Base-by-base conservation (phyloP, 23 red algal genomes). In the Cyanidium caldarium region DNA sequence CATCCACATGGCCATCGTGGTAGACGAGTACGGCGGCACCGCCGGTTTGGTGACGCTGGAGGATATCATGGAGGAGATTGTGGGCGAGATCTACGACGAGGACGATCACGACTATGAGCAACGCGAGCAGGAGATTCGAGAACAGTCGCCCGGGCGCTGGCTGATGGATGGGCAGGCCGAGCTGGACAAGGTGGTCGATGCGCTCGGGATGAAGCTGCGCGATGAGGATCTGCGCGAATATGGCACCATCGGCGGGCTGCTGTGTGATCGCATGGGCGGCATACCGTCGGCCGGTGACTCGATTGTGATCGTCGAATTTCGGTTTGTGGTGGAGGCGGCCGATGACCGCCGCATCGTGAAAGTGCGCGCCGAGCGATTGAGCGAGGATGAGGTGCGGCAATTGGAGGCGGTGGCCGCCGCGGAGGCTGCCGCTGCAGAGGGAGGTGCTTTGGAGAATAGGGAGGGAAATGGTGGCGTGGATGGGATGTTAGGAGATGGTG, bases 11-110 rank as follows among this genome's bases (percentile, higher is more conserved):
- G 92, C 92, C 5, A 75, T 98, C 39, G 92, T 98, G 17, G 92
- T 98, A 1, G 92, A 98, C 65, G 92, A 98, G 71, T 98, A 98
- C 72, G 92, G 92, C 7, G 92, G 92, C 19, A 98, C 92, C 23
- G 82, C 92, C 33, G 92, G 92, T 19, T 46, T 98, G 38, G 80
- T 98, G 13, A 88, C 92, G 20, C 74, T 98, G 35, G 92, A 98
- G 68, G 92, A 98, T 82, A 88, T 98, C 69, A 42, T 98, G 30
- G 92, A 98, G 46, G 92, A 98, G 67, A 80, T 98, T 31, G 92
- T 98, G 13, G 92, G 92, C 33, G 92, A 98, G 37, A 98, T 98
- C 30, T 98, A 98, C 57, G 92, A 98, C 57, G 92, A 98, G 42
- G 92, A 98, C 77, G 92, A 98, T 57, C 19, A 28, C 23, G 92